These are phyloP conservation scores for Talaromyces stipitatus DNA, from an alignment of 495 filamentous ascomycete genomes.

Conservation along the genomic window DNA sequence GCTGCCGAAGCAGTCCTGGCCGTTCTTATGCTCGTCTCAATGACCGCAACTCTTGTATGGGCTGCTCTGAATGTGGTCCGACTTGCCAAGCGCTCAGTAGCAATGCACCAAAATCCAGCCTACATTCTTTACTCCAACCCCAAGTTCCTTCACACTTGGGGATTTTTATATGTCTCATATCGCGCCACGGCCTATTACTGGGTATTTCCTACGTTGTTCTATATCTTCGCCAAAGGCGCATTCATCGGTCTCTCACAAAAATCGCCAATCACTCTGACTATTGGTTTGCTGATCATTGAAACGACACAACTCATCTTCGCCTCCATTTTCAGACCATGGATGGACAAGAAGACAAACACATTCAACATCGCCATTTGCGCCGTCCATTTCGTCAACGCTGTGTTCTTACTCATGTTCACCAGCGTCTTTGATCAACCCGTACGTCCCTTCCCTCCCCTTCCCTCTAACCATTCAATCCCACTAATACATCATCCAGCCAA, in stretches of 20 bases:
- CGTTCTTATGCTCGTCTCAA: constrained; percentile 72
- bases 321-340: constrained; percentile 75
- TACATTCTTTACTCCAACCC: constrained; percentile 88
- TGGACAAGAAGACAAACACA: constrained; percentile 89
- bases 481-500: constrained; percentile 22
- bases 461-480: neutral
- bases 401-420: constrained; percentile 65
- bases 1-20: constrained; percentile 71
- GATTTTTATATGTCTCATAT: constrained; percentile 86
- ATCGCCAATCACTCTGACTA: constrained; percentile 57
- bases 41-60: constrained; percentile 62
- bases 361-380: constrained; percentile 81
- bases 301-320: constrained; percentile 60
- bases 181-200: constrained; percentile 88
- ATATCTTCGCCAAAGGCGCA: constrained; percentile 68
- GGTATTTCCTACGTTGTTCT: constrained; percentile 64
- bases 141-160: constrained; percentile 80
- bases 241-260: constrained; percentile 72
- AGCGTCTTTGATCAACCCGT: constrained; percentile 65
- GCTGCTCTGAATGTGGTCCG: constrained; percentile 71
- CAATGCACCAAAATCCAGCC: constrained; percentile 79
- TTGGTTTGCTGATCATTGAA: constrained; percentile 71
- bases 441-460: constrained; percentile 17
- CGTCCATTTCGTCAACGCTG: constrained; percentile 73
- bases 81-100: constrained; percentile 68